Evolutionary conservation across 2,329 filamentous ascomycete genomes (phyloP).

Genomic region (Aureobasidium vineae): DNA sequence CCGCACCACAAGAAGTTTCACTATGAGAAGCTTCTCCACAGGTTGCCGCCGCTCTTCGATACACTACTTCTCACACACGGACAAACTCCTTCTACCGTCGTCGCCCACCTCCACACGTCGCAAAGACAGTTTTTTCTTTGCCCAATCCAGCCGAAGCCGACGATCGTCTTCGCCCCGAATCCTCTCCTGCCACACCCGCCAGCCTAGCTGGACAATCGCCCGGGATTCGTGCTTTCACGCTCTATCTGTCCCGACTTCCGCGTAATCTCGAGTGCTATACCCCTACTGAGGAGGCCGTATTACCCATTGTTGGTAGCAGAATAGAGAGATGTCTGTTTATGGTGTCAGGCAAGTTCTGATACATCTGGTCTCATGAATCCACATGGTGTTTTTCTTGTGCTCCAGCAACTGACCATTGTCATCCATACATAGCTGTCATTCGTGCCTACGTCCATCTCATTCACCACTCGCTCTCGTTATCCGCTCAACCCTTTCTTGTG

Average conservation of each 20-base stretch:
- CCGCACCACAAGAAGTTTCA: constrained; percentile 13
- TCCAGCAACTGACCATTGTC: constrained; percentile 13
- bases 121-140: constrained; percentile 10
- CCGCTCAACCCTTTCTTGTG: constrained; percentile 5
- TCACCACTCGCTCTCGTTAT: constrained; percentile 10
- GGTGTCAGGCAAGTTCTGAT: constrained; percentile 7
- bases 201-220: constrained; percentile 12
- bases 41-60: constrained; percentile 16
- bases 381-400: constrained; percentile 11
- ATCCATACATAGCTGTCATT: constrained; percentile 9
- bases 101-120: neutral
- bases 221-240: constrained; percentile 5
- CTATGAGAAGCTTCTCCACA: constrained; percentile 10
- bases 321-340: neutral
- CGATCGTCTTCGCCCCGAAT: constrained; percentile 3
- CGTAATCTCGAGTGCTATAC: constrained; percentile 2
- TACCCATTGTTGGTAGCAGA: neutral
- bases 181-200: constrained; percentile 8
- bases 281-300: neutral
- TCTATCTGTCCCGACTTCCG: constrained; percentile 2
- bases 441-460: constrained; percentile 5
- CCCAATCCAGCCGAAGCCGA: constrained; percentile 3
- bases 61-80: constrained; percentile 7
- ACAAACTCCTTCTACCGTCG: constrained; percentile 6
- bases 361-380: neutral